Percentiles rank a stretch among this genome's conserved stretches.
Evolutionary conservation across 371 early-diverging fungal genomes (phyloP).

Genomic region (Mortierella sp.): DNA sequence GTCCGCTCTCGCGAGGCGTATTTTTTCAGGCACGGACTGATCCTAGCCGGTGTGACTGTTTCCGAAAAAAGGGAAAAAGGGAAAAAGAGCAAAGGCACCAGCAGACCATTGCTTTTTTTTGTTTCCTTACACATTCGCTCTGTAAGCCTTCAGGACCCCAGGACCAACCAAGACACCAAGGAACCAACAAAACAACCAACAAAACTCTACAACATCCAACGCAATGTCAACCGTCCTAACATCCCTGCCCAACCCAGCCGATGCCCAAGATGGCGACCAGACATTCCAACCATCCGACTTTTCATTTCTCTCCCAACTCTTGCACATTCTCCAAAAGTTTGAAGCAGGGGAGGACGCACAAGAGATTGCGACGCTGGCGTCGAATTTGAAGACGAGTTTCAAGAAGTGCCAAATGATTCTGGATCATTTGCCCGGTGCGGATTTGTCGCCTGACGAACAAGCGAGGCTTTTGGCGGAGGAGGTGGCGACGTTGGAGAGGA

Average conservation of each 20-base stretch:
- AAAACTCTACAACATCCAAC: not conserved
- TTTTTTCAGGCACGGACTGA: conserved; percentile 6
- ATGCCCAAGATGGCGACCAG: conserved; percentile 28
- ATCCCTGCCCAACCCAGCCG: not conserved
- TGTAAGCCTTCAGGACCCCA: not conserved
- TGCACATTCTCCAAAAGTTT: conserved; percentile 45
- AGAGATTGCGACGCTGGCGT: conserved; percentile 48
- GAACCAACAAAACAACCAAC: not conserved
- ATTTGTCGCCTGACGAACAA: conserved; percentile 56
- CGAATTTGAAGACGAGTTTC: conserved; percentile 52
- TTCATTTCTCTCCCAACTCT: conserved; percentile 51
- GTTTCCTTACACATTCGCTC: not conserved
- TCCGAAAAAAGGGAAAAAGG: not conserved
- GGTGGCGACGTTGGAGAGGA: conserved; percentile 31
- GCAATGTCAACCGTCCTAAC: conserved; percentile 2
- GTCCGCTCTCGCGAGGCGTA: not conserved
- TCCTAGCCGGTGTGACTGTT: not conserved
- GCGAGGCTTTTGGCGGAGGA: conserved; percentile 44
- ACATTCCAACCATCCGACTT: conserved; percentile 56
- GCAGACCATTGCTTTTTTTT: not conserved
- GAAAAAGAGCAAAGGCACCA: too few species aligned
- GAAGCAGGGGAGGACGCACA: conserved; percentile 53
- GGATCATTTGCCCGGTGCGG: conserved; percentile 57
- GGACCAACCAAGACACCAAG: not conserved
- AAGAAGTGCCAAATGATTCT: conserved; percentile 56